Base-by-base conservation (phyloP, 495 filamentous ascomycete species). In the Friedmanniomyces endolithicus region DNA sequence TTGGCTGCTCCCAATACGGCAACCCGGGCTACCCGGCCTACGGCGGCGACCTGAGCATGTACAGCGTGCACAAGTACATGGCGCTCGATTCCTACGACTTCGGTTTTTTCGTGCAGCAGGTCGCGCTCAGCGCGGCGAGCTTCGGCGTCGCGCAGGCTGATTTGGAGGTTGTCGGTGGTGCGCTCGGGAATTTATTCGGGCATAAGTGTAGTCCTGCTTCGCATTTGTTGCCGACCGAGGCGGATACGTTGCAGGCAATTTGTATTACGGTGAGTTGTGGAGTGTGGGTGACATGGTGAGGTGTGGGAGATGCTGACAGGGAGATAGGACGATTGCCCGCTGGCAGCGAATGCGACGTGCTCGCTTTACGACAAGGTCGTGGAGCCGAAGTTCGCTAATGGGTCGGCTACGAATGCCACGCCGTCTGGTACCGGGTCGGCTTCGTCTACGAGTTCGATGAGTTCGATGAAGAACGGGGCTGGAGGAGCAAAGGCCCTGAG, bases 11-110 rank as follows among this genome's bases (percentile, higher is more conserved):
- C 51, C 49, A 62, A 39, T 64, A 73, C 52, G 73, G 75, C 44
- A 70, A 59, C 50, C 44, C 56, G 1, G 73, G 64, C 1, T 77
- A 71, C 60, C 59, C 71, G 16, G 56, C 62, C 27, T 79, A 78
- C 58, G 47, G 16, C 22, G 75, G 76, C 14, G 56, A 63, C 22
- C 71, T 64, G 60, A 70, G 34, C 59, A 58, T 73, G 71, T 75
- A 72, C 63, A 56, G 74, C 19, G 71, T 73, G 11, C 76, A 80
- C 55, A 73, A 71, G 56, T 81, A 74, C 70, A 81, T 81, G 78
- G 69, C 67, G 24, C 72, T 80, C 50, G 67, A 75, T 59, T 27
- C 63, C 14, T 56, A 63, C 55, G 63, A 80, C 55, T 51, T 78
- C 31, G 69, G 68, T 24, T 78, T 78, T 63, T 80, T 79, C 70